Base-by-base conservation (phyloP, 768 basidiomycete genomes). In the Termitomyces sp. region DNA sequence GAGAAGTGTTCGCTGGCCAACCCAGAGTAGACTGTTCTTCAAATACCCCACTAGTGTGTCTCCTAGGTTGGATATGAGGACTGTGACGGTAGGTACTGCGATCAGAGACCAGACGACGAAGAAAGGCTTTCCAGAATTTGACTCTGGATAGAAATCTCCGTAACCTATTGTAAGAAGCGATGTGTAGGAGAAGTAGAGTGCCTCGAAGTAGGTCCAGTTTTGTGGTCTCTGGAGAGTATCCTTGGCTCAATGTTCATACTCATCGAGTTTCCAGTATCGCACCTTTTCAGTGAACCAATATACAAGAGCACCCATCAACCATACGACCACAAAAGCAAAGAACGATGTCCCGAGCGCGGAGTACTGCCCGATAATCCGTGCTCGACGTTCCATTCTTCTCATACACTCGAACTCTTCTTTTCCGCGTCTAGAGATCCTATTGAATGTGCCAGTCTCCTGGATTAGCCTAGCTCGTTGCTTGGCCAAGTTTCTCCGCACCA, bases 31-130 rank as follows among this genome's bases (percentile, higher is more conserved):
- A 11, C 65, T 66, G n/a, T 69, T 59, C 47, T 69, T 63, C 15
- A 78, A 59, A 61, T 65, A 67, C n/a, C 62, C 63, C 0, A 79
- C 74, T 23, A 89, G 69, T 41, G 75, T 73, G 19, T 80, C 78
- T 0, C 75, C 35, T 15, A 85, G 69, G 46, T 80, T 78, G 28
- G 79, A 71, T n/a, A 78, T 74, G 1, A 37, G 35, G 35, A 37
- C 35, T 12, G 14, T 37, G 35, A 37, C 35, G 14, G 35, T 68
- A 2, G 75, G 76, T 0, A 76, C 68, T 1, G 75, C 70, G 23
- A 75, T 66, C 38, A 76, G 60, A 30, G 71, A 72, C 74, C 76
- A 76, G 3, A 75, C 59, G 17, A 78, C 73, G 59, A 76, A 75
- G 59, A 37, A 37, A 37, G 35, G 35, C 35, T 37, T 37, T 14